Evolutionary conservation across 495 filamentous ascomycete genomes (phyloP).

Genomic region (Aspergillus ellipticus): DNA sequence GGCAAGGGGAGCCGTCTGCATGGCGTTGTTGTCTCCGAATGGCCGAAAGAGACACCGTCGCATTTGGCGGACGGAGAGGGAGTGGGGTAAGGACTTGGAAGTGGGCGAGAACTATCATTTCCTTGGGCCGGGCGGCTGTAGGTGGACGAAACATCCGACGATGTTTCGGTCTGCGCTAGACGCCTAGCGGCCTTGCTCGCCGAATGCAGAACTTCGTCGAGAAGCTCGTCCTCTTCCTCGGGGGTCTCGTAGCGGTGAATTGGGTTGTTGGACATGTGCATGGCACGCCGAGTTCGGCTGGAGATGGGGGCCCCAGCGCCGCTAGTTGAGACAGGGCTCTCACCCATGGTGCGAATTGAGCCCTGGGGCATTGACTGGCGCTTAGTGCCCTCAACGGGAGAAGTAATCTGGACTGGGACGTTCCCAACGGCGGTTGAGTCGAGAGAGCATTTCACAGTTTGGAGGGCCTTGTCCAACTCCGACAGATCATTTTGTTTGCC

Average conservation of each 20-base stretch:
- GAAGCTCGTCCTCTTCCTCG: constrained; percentile 92
- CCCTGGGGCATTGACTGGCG: constrained; percentile 76
- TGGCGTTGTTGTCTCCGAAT: constrained; percentile 45
- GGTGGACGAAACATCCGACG: constrained; percentile 35
- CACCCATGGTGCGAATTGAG: constrained; percentile 57
- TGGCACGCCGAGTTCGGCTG: constrained; percentile 75
- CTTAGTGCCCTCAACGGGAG: constrained; percentile 49
- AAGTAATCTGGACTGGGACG: constrained; percentile 44
- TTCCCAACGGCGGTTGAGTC: constrained; percentile 50
- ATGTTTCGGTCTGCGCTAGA: constrained; percentile 46
- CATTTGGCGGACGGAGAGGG: constrained; percentile 85
- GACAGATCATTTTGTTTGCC: constrained; percentile 47
- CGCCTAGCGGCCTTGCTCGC: constrained; percentile 54
- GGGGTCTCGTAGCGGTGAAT: constrained; percentile 85
- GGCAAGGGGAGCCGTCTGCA: constrained; percentile 53
- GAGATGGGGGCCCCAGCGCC: constrained; percentile 63
- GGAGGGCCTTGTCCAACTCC: constrained; percentile 79
- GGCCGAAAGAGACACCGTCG: constrained; percentile 64
- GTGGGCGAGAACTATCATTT: constrained; percentile 49
- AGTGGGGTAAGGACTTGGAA: constrained; percentile 85
- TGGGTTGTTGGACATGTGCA: constrained; percentile 70
- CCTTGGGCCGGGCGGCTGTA: constrained; percentile 48
- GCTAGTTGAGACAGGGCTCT: constrained; percentile 55
- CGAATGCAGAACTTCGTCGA: constrained; percentile 74
- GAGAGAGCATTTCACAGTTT: constrained; percentile 61